Base-by-base conservation (phyloP, 148 eudicot species). In the Cornus controversa region DNA sequence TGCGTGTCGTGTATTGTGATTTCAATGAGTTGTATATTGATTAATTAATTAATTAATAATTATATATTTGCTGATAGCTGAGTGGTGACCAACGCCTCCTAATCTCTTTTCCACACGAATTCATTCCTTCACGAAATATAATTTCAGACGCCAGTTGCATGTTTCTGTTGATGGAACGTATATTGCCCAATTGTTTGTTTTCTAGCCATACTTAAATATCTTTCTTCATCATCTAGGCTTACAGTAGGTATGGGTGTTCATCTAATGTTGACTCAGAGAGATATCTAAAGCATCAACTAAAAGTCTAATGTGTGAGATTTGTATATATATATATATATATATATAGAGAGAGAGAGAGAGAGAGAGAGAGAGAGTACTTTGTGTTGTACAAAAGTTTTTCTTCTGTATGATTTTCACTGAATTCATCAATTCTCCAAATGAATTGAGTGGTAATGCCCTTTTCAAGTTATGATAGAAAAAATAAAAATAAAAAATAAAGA, bases 51-150 rank as follows among this genome's bases (percentile, higher is more conserved):
- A 11, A 16, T 60, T 10, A 26, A 53, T 50, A 34, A 0, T 29
- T 47, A 26, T 27, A 71, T 26, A 2, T 27, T 26, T 25, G 4
- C 34, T 31, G n/a, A 13, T 71, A 22, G 74, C 47, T 24, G 28
- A 50, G 28, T 47, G 60, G 74, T 26, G 60, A 18, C 74, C 74
- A 71, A 71, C 10, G 74, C 36, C 26, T 71, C 62, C 74, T 50
- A 72, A 72, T 72, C 75, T 72, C 73, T 8, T 53, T 23, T 50
- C 64, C 40, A 72, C 75, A 72, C 64, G 75, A 58, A 58, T 53
- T 72, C 64, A 28, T 72, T 72, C 22, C 75, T 27, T 72, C 64
- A 72, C 64, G 75, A 72, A 72, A 53, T 25, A 57, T 27, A 26
- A 28, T 20, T 28, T 50, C 15, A 11, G 26, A 53, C 2, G 11